Conservation (phyloP, 176 grass and related monocot species). For the Echinochloa phyllopogon region DNA sequence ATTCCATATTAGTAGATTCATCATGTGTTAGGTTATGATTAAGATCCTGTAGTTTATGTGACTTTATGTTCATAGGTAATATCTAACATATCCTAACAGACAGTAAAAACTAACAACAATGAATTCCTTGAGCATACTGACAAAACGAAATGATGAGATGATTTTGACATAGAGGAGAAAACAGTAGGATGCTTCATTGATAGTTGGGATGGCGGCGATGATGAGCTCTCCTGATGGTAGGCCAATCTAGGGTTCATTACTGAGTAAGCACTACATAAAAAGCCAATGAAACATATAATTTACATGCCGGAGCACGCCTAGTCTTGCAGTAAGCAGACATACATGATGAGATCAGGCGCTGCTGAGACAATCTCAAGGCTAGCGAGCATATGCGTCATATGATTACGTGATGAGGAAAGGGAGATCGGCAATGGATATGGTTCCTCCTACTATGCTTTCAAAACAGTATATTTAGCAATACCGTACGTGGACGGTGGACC, state of each 20-base stretch:
- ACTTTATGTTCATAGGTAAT: too few relatives aligned
- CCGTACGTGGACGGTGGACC: too few relatives aligned
- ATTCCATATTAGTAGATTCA: too few relatives aligned
- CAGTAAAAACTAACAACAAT: background rate
- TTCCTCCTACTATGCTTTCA: background rate
- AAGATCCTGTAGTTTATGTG: too few relatives aligned
- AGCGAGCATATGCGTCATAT: background rate
- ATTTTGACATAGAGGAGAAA: background rate
- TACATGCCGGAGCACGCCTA: constrained; percentile 2
- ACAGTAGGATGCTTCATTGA: background rate
- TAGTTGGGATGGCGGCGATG: background rate
- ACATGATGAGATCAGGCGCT: constrained; percentile 5
- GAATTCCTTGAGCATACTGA: background rate
- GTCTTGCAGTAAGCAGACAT: background rate
- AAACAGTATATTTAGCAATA: too few relatives aligned
- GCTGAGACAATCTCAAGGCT: background rate
- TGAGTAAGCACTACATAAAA: constrained; percentile 23
- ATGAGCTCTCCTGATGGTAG: constrained; percentile 25
- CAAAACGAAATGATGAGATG: constrained; percentile 35
- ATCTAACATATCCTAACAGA: background rate
- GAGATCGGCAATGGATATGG: background rate
- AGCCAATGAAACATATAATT: constrained; percentile 26
- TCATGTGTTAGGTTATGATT: too few relatives aligned
- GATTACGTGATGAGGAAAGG: background rate
- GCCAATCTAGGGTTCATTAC: constrained; percentile 35